Conservation (phyloP, 305 asterid genomes). For the Fraxinus nigra region DNA sequence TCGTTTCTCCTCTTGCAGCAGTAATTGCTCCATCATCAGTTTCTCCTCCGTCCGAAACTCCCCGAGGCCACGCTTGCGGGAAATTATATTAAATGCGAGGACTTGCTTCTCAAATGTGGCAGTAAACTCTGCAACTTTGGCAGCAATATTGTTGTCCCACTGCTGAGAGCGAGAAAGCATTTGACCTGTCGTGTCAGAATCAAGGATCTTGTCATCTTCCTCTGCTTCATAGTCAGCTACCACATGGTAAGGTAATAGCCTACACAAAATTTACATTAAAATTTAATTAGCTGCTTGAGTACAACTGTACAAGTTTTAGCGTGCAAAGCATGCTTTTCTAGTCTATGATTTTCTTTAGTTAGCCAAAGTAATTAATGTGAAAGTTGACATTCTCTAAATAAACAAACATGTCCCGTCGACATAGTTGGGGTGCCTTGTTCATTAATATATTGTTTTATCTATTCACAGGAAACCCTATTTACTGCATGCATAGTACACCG, state of each 20-base stretch:
- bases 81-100: slow-evolving; percentile 87
- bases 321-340: neutral
- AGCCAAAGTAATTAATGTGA: neutral
- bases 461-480: neutral
- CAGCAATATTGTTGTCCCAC: slow-evolving; percentile 95
- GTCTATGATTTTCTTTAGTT: neutral
- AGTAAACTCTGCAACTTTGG: slow-evolving; percentile 93
- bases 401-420: neutral
- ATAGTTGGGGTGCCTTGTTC: neutral
- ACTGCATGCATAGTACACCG: neutral
- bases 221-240: slow-evolving; percentile 99
- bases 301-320: neutral
- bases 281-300: neutral
- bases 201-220: slow-evolving; percentile 97
- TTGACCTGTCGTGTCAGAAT: slow-evolving; percentile 82
- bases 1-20: slow-evolving; percentile 79
- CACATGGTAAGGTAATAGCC: slow-evolving; percentile 96
- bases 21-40: slow-evolving; percentile 85
- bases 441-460: neutral
- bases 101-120: slow-evolving; percentile 98
- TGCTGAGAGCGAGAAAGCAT: slow-evolving; percentile 92
- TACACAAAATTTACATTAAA: slow-evolving; percentile 21
- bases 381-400: neutral
- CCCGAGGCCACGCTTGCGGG: slow-evolving; percentile 81
- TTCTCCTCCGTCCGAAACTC: slow-evolving; percentile 97